These are phyloP conservation scores for Thozetella sp. DNA, from an alignment of 495 filamentous ascomycete genomes.

Conservation along the genomic window DNA sequence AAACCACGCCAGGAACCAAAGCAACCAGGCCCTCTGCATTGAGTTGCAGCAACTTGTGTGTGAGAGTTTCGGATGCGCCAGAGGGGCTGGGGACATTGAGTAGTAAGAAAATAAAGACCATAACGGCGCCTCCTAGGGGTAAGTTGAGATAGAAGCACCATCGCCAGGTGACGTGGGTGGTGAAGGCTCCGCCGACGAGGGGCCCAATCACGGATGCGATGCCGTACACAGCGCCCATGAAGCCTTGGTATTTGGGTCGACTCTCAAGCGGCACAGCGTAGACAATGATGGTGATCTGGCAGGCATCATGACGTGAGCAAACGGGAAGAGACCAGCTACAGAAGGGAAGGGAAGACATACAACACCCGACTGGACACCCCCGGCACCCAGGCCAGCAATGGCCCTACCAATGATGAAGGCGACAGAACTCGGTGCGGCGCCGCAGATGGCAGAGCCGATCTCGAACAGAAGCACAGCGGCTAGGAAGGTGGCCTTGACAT, in stretches of 20 bases:
- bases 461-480: slow-evolving; percentile 45
- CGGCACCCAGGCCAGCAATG: slow-evolving; percentile 50
- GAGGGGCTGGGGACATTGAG: slow-evolving; percentile 43
- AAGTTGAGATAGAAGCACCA: slow-evolving; percentile 83
- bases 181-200: slow-evolving; percentile 56
- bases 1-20: slow-evolving; percentile 71
- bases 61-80: slow-evolving; percentile 36
- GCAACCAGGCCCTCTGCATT: slow-evolving; percentile 63
- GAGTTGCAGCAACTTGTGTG: slow-evolving; percentile 54
- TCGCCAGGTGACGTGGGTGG: slow-evolving; percentile 64
- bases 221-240: slow-evolving; percentile 55
- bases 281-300: slow-evolving; percentile 38
- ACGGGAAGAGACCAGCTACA: no score
- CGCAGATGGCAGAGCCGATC: slow-evolving; percentile 56
- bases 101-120: slow-evolving; percentile 58
- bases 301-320: slow-evolving; percentile 15
- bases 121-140: slow-evolving; percentile 65
- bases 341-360: slow-evolving; percentile 59
- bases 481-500: slow-evolving; percentile 42
- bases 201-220: slow-evolving; percentile 71
- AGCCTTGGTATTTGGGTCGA: slow-evolving; percentile 41
- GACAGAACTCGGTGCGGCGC: slow-evolving; percentile 50
- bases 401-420: slow-evolving; percentile 59
- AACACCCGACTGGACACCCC: slow-evolving; percentile 35
- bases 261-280: slow-evolving; percentile 46